These are phyloP conservation scores for Porcisia hertigi DNA, from an alignment of 208 protist species.

Conservation along the genomic window DNA sequence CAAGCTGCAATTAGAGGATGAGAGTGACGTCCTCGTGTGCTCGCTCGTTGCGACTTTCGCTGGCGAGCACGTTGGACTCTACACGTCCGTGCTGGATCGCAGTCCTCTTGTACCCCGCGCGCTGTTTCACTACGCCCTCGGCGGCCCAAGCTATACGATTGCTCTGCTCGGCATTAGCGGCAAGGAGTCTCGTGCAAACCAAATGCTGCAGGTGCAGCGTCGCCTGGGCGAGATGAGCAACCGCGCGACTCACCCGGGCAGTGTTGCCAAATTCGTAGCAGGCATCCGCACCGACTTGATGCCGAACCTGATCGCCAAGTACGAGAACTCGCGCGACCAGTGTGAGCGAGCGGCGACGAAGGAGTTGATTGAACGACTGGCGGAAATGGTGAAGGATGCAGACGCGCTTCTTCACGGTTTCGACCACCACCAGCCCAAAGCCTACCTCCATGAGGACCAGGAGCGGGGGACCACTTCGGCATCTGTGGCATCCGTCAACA, in stretches of 20 bases:
- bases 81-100: conserved; percentile 63
- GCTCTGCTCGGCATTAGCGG: conserved; percentile 72
- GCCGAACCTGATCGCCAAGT: conserved; percentile 58
- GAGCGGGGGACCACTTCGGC: conserved; percentile 11
- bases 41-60: conserved; percentile 70
- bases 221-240: conserved; percentile 70
- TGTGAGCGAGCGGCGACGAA: conserved; percentile 41
- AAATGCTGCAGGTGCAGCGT: conserved; percentile 74
- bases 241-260: conserved; percentile 66
- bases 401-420: conserved; percentile 68
- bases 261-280: conserved; percentile 72
- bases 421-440: conserved; percentile 73
- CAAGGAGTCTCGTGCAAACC: conserved; percentile 56
- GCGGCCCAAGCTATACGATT: conserved; percentile 82
- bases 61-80: conserved; percentile 72
- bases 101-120: conserved; percentile 70
- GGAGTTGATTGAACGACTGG: conserved; percentile 59
- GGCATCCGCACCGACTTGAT: conserved; percentile 67
- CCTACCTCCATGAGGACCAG: conserved; percentile 61
- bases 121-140: conserved; percentile 81
- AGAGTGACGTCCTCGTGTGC: conserved; percentile 73
- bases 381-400: conserved; percentile 73
- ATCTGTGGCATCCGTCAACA: not conserved
- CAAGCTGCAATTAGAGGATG: conserved; percentile 57
- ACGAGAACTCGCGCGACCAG: conserved; percentile 30